phyloP scores from a whole-genome alignment of 768 basidiomycete genomes.

The Suillus bovinus region DNA sequence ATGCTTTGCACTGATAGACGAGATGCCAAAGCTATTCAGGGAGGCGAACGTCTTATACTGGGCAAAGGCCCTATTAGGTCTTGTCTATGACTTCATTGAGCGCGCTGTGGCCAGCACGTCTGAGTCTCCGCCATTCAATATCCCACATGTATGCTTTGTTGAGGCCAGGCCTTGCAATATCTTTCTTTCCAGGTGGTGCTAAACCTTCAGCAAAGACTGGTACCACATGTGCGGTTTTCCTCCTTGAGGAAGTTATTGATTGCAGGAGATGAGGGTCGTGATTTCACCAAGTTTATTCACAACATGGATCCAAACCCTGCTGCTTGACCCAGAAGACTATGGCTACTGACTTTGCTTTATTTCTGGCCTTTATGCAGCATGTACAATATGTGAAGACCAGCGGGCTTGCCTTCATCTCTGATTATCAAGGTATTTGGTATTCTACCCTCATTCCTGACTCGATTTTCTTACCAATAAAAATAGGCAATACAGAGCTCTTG shows the following conservation, averaged over 20 bases:
- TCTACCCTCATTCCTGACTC: no score
- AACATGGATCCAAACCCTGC: conserved; percentile 3
- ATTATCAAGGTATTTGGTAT: conserved; percentile 18
- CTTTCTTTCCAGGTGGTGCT: not conserved
- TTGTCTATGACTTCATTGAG: conserved; percentile 14
- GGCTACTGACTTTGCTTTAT: conserved; percentile 8
- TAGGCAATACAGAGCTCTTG: no score
- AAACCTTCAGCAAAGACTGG: not conserved
- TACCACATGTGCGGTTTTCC: conserved; percentile 5
- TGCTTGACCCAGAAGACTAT: not conserved
- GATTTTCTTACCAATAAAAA: no score
- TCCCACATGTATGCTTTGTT: conserved; percentile 12
- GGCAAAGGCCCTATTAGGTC: conserved; percentile 14
- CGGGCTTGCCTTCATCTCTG: conserved; percentile 8
- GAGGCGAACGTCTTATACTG: conserved; percentile 16
- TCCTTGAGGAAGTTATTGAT: conserved; percentile 14
- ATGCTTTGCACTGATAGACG: not conserved
- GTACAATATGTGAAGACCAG: conserved; percentile 12
- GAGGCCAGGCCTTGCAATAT: conserved; percentile 10
- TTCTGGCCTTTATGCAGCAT: conserved; percentile 15
- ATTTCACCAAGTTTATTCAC: conserved; percentile 15
- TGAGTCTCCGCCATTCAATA: conserved; percentile 8
- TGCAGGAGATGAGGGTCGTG: no score
- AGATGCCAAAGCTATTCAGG: conserved; percentile 7
- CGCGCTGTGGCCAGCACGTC: not conserved